Percentiles rank a stretch among this genome's conserved stretches.
Evolutionary conservation across 352 stramenopile genomes (phyloP).

Genomic region (Phytopythium aichiense): DNA sequence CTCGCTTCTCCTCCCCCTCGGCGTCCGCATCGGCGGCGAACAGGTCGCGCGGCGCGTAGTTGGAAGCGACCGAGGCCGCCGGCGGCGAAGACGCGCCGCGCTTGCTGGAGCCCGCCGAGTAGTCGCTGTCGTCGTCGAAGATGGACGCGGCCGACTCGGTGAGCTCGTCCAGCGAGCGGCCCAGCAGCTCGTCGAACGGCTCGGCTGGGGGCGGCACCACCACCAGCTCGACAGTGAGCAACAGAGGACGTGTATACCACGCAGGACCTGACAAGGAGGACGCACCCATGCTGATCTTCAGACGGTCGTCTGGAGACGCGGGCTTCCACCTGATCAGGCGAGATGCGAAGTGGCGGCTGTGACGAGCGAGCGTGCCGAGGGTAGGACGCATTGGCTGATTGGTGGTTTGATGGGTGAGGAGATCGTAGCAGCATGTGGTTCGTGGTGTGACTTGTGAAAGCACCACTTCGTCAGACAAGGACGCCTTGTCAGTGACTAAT

Average conservation of each 20-base stretch:
- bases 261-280: not conserved
- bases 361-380: no score
- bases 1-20: constrained; percentile 29
- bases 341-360: no score
- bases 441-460: no score
- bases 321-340: not conserved
- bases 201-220: not conserved
- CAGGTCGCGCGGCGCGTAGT: not conserved
- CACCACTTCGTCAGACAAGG: no score
- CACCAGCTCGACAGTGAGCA: no score
- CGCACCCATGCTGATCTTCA: not conserved
- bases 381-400: no score
- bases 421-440: no score
- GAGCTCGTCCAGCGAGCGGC: constrained; percentile 2
- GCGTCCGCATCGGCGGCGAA: constrained; percentile 4
- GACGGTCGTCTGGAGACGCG: not conserved
- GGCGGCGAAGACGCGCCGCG: not conserved
- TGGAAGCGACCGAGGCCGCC: not conserved
- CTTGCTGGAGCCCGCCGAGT: not conserved
- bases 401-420: no score
- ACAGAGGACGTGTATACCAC: not conserved
- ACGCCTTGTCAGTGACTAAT: no score
- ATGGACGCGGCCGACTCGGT: not conserved
- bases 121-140: not conserved
- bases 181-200: not conserved